Conservation (phyloP, 2,329 filamentous ascomycete genomes). For the Cadophora sp. region DNA sequence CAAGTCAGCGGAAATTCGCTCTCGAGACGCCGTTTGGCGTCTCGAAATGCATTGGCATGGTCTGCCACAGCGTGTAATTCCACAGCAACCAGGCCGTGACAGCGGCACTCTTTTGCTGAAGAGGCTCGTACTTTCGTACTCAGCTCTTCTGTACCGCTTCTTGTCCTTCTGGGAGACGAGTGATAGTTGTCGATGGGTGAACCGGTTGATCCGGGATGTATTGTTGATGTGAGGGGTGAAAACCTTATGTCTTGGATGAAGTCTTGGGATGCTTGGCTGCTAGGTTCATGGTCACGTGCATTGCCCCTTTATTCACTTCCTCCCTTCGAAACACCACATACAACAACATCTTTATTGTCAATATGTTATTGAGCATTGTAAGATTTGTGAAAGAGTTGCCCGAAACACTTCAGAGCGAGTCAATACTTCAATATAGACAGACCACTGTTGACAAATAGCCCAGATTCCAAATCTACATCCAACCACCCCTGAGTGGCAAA, state of each 20-base stretch:
- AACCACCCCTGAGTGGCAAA: too few species aligned
- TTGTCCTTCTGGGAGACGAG: background rate
- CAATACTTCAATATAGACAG: too few species aligned
- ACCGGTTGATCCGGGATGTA: background rate
- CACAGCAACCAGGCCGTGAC: background rate
- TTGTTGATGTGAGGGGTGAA: background rate
- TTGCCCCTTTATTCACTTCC: too few species aligned
- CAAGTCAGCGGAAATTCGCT: slow-evolving; percentile 26
- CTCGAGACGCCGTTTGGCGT: slow-evolving; percentile 26
- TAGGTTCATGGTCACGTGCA: too few species aligned
- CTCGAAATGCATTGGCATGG: slow-evolving; percentile 12
- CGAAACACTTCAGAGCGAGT: too few species aligned
- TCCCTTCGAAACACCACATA: too few species aligned
- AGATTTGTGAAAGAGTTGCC: too few species aligned
- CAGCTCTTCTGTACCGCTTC: background rate
- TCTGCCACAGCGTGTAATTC: slow-evolving; percentile 2
- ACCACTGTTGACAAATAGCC: too few species aligned
- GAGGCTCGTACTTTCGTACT: background rate
- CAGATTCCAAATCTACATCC: too few species aligned
- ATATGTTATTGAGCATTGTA: too few species aligned
- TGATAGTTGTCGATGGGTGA: background rate
- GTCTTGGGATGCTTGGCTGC: too few species aligned
- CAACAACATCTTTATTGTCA: too few species aligned
- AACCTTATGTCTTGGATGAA: background rate
- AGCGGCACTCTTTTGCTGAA: background rate